Percentiles rank a stretch among this genome's conserved stretches.
phyloP scores from a whole-genome alignment of 163 green algal species.

The Volvox carteri region DNA sequence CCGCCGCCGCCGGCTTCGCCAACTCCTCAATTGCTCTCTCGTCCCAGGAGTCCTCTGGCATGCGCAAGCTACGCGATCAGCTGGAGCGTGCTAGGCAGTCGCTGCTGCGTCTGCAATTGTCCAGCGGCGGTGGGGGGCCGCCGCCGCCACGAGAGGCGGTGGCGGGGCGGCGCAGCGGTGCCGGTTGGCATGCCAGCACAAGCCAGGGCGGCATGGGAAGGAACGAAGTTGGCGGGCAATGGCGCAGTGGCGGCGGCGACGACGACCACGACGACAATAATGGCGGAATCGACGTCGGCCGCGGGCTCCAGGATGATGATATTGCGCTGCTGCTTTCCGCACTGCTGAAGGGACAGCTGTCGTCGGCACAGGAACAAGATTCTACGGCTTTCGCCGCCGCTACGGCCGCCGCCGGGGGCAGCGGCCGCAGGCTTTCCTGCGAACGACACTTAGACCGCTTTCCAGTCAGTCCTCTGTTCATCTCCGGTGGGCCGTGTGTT shows the following conservation, averaged over 20 bases:
- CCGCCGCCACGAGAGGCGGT: not conserved
- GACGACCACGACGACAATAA: not conserved
- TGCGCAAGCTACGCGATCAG: not conserved
- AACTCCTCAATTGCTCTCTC: not conserved
- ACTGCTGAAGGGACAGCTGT: not conserved
- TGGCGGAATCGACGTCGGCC: not conserved
- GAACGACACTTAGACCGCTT: not conserved
- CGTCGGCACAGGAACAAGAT: not conserved
- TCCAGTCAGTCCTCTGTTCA: no score
- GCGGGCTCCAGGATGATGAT: not conserved
- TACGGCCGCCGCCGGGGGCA: not conserved
- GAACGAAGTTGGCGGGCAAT: not conserved
- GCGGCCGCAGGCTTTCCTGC: not conserved
- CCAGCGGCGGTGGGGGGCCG: not conserved
- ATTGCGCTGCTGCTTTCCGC: not conserved
- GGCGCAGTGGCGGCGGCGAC: not conserved
- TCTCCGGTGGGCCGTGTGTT: no score
- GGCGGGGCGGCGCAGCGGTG: not conserved
- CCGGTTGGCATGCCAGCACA: not conserved
- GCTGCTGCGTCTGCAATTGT: constrained; percentile 32
- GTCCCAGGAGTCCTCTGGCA: not conserved
- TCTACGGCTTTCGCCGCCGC: not conserved
- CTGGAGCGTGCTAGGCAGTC: not conserved
- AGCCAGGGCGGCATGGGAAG: not conserved
- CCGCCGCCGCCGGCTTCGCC: not conserved